phyloP scores from a whole-genome alignment of 345 rosid species.

The Murraya koenigii region DNA sequence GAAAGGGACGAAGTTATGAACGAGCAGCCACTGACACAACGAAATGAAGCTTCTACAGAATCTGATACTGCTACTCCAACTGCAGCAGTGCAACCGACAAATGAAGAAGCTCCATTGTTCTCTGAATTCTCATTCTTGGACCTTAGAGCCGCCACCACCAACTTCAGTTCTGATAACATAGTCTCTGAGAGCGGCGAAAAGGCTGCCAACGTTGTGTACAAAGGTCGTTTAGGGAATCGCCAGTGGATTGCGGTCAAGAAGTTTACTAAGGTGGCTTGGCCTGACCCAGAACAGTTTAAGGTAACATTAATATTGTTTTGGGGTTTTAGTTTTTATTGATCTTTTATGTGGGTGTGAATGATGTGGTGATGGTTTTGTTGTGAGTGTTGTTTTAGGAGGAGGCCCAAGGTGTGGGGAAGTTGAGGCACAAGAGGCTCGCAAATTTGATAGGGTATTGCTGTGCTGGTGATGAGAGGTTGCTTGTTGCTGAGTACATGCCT shows the following conservation, averaged over 20 bases:
- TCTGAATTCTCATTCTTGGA: constrained; percentile 62
- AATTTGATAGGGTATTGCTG: constrained; percentile 97
- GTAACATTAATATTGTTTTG: constrained; percentile 28
- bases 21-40: constrained; percentile 16
- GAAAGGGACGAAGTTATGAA: constrained; percentile 28
- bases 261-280: constrained; percentile 81
- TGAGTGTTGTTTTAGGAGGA: constrained; percentile 70
- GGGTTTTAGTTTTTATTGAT: constrained; percentile 16
- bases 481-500: constrained; percentile 97
- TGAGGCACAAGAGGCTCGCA: constrained; percentile 78
- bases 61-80: constrained; percentile 25
- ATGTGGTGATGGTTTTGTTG: constrained; percentile 39
- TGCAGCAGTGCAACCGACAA: constrained; percentile 30
- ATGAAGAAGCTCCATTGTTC: constrained; percentile 47
- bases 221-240: constrained; percentile 63
- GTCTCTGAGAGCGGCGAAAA: constrained; percentile 74
- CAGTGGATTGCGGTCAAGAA: constrained; percentile 85
- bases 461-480: constrained; percentile 95
- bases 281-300: constrained; percentile 71
- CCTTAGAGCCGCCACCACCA: constrained; percentile 65
- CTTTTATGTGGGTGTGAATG: constrained; percentile 15
- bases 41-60: constrained; percentile 9
- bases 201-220: constrained; percentile 58
- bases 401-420: constrained; percentile 85
- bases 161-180: constrained; percentile 64